These are phyloP conservation scores for Pseudonitzschia multiseries DNA, from an alignment of 108 stramenopile species.

Conservation along the genomic window DNA sequence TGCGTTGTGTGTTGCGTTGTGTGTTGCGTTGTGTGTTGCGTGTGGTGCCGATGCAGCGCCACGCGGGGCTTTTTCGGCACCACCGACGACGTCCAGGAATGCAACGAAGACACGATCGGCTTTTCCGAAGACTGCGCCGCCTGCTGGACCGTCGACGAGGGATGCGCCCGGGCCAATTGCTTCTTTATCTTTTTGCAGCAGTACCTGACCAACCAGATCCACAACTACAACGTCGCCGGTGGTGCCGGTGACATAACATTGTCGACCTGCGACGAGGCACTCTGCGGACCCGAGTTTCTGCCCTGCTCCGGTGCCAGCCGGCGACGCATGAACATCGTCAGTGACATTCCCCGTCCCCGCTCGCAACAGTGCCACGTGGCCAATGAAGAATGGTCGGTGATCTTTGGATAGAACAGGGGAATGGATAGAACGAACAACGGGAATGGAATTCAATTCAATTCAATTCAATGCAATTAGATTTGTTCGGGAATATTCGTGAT, in stretches of 20 bases:
- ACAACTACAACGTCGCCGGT: conserved; percentile 50
- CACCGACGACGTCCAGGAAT: conserved; percentile 41
- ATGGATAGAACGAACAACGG: too few species aligned
- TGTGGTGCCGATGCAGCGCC: conserved; percentile 6
- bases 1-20: too few species aligned
- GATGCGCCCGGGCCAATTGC: conserved; percentile 55
- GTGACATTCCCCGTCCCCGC: conserved; percentile 36
- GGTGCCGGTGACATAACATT: conserved; percentile 46
- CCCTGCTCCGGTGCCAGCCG: conserved; percentile 49
- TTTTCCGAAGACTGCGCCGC: conserved; percentile 42
- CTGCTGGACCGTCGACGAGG: conserved; percentile 57
- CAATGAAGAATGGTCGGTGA: conserved; percentile 14
- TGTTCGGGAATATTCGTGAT: too few species aligned
- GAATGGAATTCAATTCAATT: too few species aligned
- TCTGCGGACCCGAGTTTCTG: conserved; percentile 54
- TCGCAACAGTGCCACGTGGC: conserved; percentile 13
- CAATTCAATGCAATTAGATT: too few species aligned
- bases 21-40: too few species aligned
- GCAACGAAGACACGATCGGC: conserved; percentile 41
- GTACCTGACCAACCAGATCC: conserved; percentile 45
- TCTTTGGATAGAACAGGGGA: too few species aligned
- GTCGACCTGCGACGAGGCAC: conserved; percentile 47
- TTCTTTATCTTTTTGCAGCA: conserved; percentile 54
- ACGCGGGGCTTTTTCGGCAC: conserved; percentile 38
- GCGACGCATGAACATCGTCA: conserved; percentile 42